Evolutionary conservation across 192 early-diverging fungal species (phyloP), one percentile per base, ranked within the genome.

Genomic region (Backusella macrospora): DNA sequence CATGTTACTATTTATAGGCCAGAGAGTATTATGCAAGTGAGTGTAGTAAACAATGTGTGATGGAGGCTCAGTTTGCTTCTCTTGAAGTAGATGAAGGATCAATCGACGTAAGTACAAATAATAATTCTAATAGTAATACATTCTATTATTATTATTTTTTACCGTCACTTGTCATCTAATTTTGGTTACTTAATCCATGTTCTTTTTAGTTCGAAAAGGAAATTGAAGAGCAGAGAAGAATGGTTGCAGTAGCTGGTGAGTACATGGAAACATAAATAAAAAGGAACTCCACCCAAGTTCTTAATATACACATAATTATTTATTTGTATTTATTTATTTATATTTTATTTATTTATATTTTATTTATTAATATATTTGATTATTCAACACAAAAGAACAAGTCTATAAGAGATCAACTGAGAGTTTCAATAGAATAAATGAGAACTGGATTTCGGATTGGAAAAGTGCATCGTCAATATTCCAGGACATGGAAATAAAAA

Each of bases 401-500:
- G 86, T 86, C 43, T 87, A 86, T 76, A 80, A 78, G 59, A 66
- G 78, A 26, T 75, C 77, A 55, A 73, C 82, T 65, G 79, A 86
- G 0, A 73, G 65, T 10, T 47, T 80, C 16, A 74, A 77, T 16
- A 73, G 71, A 14, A 72, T 79, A 8, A 83, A 76, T 14, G 74
- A 86, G 42, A 83, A 76, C 21, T 89, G 87, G 87, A 80, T 82
- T 9, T 38, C 78, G 0, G 84, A 89, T n/a, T 89, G 87, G 87
- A 71, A 68, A 21, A 64, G 48, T 4, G 77, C 78, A 1, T 83
- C 86, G 67, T 82, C 87, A 78, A 76, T 79, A 77, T 88, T 83
- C 38, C 87, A 88, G 82, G 29, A 82, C 12, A 65, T 94, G 37
- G 92, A 94, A 80, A 91, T 93, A 78, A 86, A 91, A 66, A 80